These are phyloP conservation scores for Alternaria arbusti DNA, from an alignment of 2,329 filamentous ascomycete genomes.

Conservation along the genomic window DNA sequence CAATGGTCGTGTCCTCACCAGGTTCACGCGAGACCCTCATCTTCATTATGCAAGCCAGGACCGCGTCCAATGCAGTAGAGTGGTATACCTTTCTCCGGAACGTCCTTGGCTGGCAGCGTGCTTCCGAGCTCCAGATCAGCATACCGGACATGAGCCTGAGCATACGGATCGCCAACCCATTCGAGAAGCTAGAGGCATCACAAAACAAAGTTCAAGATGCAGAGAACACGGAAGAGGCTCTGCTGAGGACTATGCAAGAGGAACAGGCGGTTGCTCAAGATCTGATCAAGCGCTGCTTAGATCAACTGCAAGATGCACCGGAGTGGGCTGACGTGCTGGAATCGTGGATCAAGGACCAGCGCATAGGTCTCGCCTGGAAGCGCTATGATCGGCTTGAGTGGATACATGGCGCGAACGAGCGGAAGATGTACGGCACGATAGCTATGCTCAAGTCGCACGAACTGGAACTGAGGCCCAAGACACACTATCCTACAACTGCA, in stretches of 20 bases:
- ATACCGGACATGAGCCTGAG: slow-evolving; percentile 68
- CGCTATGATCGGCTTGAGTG: slow-evolving; percentile 73
- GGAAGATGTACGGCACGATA: slow-evolving; percentile 72
- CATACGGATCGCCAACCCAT: slow-evolving; percentile 65
- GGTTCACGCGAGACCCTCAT: slow-evolving; percentile 62
- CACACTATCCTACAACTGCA: slow-evolving; percentile 66
- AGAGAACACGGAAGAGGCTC: slow-evolving; percentile 55
- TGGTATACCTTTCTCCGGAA: slow-evolving; percentile 72
- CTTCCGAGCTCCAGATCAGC: slow-evolving; percentile 63
- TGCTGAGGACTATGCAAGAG: slow-evolving; percentile 54
- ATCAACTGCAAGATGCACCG: slow-evolving; percentile 61
- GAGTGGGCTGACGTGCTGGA: slow-evolving; percentile 67
- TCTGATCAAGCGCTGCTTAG: slow-evolving; percentile 65
- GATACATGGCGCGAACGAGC: slow-evolving; percentile 69
- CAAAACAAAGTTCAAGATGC: slow-evolving; percentile 50
- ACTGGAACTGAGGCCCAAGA: slow-evolving; percentile 68
- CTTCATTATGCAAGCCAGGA: slow-evolving; percentile 65
- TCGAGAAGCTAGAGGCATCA: slow-evolving; percentile 58
- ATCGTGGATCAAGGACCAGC: slow-evolving; percentile 63
- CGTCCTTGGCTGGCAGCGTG: slow-evolving; percentile 64
- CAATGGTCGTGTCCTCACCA: slow-evolving; percentile 67
- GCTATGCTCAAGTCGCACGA: slow-evolving; percentile 72
- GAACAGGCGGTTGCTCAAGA: slow-evolving; percentile 63
- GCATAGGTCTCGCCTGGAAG: slow-evolving; percentile 72
- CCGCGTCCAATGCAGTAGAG: slow-evolving; percentile 67